Evolutionary conservation across 495 filamentous ascomycete genomes (phyloP), one percentile per base, ranked within the genome.

Genomic region (Penicillium coprophilum): DNA sequence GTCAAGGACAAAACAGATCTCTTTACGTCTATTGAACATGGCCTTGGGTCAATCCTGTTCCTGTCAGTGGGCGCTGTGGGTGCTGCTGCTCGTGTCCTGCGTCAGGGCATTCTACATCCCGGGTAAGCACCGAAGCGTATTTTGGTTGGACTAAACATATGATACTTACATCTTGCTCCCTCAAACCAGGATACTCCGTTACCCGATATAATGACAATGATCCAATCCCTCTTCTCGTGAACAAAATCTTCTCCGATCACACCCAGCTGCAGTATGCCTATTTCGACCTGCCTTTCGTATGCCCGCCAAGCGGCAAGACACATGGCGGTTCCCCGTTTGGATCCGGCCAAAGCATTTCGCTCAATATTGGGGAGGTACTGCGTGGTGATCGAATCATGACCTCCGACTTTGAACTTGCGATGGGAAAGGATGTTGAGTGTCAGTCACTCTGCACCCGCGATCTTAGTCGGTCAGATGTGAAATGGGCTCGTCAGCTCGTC

Each of bases 241-340:
- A 97, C 75, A 96, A 97, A 71, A 87, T 95, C 63, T 95, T 92
- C 74, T 96, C 91, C 58, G 92, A 96, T 74, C 85, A 90, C 60
- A 93, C 91, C 0, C 88, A 96, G 69, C 76, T 97, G 9, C 91
- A 96, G 71, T 97, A 91, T 82, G 92, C 92, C 60, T 96, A 93
- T 77, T 92, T 87, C 64, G 90, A 96, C 62, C 86, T 96, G 11
- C 91, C 92, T 21, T 96, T 97, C 68, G 89, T 96, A 50, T 96
- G 90, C 63, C 91, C 89, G 9, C 90, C 89, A 1, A 88, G 85
- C 17, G 89, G 88, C 28, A 78, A 82, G 53, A 79, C 78, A 57
- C 85, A 87, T 59, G 81, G 81, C 45, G 87, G 86, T 13, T 85
- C 85, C 3, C 84, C 85, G 30, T 84, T 95, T 55, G 81, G 88